phyloP scores from a whole-genome alignment of 2,329 filamentous ascomycete genomes.

The Aspergillus awamori region DNA sequence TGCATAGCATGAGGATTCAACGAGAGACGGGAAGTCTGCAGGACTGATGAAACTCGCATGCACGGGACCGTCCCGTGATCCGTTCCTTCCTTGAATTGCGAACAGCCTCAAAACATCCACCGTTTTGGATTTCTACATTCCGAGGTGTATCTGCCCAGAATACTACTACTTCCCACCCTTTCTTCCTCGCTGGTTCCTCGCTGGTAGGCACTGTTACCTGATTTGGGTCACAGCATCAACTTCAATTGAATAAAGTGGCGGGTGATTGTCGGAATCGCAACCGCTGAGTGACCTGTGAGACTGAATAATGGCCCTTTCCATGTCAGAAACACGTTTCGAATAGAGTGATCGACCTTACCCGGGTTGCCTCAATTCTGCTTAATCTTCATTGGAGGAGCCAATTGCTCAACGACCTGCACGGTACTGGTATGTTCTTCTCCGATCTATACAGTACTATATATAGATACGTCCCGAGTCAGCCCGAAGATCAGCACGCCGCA shows the following conservation, averaged over 20 bases:
- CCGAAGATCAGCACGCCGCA: background rate
- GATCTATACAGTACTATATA: background rate
- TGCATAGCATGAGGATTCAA: background rate
- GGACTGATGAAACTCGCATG: background rate
- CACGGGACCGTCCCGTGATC: background rate
- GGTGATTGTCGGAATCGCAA: background rate
- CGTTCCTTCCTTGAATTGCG: background rate
- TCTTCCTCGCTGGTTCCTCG: background rate
- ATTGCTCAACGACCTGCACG: background rate
- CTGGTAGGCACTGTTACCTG: too few relatives aligned
- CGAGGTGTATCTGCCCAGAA: background rate
- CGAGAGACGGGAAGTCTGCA: background rate
- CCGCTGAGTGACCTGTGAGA: background rate
- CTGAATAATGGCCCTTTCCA: background rate
- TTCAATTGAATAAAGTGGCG: background rate
- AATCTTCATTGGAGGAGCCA: background rate
- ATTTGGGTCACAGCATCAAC: background rate
- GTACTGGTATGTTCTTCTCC: background rate
- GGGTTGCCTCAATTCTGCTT: background rate
- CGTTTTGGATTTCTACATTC: background rate
- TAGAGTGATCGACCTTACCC: background rate
- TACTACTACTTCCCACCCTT: background rate
- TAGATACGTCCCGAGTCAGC: background rate
- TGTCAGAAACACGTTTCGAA: background rate
- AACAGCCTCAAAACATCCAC: background rate